Conservation (phyloP, 2,329 filamentous ascomycete species). For the Paecilomyces variotii region DNA sequence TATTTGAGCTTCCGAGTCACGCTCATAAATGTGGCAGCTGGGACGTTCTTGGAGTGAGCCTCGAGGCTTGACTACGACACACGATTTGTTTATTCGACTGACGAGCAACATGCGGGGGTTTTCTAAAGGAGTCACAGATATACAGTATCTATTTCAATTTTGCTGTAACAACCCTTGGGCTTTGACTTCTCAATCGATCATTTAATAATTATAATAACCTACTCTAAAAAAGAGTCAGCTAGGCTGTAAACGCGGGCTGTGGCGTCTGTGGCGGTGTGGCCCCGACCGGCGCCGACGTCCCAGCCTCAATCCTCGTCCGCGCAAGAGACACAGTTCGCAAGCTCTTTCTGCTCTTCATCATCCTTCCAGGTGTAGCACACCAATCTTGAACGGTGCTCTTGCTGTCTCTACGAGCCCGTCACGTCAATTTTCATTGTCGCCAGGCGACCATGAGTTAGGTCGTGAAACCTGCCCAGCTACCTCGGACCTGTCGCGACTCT, state of each 20-base stretch:
- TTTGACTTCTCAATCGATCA: not conserved
- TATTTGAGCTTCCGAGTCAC: not conserved
- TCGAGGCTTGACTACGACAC: not conserved
- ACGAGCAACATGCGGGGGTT: not conserved
- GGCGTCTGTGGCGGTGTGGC: not conserved
- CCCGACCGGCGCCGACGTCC: not conserved
- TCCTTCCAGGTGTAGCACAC: constrained; percentile 6
- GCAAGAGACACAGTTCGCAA: not conserved
- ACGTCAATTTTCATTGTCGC: not conserved
- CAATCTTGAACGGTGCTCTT: constrained; percentile 2
- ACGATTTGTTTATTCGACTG: not conserved
- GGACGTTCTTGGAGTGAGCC: not conserved
- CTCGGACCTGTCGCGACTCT: constrained; percentile 4
- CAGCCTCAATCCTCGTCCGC: not conserved
- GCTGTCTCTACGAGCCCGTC: not conserved
- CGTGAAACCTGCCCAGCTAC: constrained; percentile 24
- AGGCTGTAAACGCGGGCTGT: not conserved
- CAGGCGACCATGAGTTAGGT: constrained; percentile 1
- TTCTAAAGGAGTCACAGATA: not conserved
- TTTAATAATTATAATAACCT: too few relatives aligned
- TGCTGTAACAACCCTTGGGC: not conserved
- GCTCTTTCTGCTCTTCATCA: constrained; percentile 8
- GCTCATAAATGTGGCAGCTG: not conserved
- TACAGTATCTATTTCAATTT: not conserved
- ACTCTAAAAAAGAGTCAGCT: too few relatives aligned